Percentiles rank a stretch among this genome's conserved stretches.
Conservation (phyloP, 495 filamentous ascomycete genomes). For the Penicillium riverlandense region DNA sequence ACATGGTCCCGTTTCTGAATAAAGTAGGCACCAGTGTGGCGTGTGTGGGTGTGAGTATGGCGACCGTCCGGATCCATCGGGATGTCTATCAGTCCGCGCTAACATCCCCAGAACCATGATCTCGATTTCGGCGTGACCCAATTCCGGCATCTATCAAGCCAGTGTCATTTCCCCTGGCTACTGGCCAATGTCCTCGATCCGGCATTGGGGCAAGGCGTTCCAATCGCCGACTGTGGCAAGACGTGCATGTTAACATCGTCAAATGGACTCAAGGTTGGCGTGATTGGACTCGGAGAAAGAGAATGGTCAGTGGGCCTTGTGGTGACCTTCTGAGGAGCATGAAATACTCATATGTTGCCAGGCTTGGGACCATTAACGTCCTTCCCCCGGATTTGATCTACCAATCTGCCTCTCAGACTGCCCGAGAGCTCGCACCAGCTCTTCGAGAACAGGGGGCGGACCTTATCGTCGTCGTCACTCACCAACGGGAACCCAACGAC, state of each 20-base stretch:
- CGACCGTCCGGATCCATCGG: background rate
- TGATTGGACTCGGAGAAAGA: conserved; percentile 76
- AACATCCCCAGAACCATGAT: conserved; percentile 65
- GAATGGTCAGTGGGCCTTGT: conserved; percentile 44
- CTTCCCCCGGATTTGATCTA: conserved; percentile 76
- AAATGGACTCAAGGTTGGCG: conserved; percentile 77
- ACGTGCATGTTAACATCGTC: conserved; percentile 66
- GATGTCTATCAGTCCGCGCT: background rate
- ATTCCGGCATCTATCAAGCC: conserved; percentile 60
- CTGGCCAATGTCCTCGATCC: conserved; percentile 80
- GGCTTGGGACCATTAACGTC: conserved; percentile 82
- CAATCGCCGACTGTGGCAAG: conserved; percentile 63
- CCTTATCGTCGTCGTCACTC: conserved; percentile 72
- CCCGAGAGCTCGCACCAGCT: conserved; percentile 58
- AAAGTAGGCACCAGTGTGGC: conserved; percentile 66
- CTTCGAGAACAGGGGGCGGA: conserved; percentile 73
- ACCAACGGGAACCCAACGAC: conserved; percentile 81
- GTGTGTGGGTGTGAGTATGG: conserved; percentile 62
- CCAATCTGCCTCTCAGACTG: conserved; percentile 64
- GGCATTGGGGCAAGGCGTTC: conserved; percentile 57
- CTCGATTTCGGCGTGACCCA: conserved; percentile 87
- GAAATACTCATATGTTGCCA: conserved; percentile 15
- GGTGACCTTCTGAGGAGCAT: background rate
- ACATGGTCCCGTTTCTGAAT: conserved; percentile 89
- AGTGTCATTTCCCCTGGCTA: conserved; percentile 85